Evolutionary conservation across 208 protist species (phyloP).

Genomic region (Leishmania amazonensis): DNA sequence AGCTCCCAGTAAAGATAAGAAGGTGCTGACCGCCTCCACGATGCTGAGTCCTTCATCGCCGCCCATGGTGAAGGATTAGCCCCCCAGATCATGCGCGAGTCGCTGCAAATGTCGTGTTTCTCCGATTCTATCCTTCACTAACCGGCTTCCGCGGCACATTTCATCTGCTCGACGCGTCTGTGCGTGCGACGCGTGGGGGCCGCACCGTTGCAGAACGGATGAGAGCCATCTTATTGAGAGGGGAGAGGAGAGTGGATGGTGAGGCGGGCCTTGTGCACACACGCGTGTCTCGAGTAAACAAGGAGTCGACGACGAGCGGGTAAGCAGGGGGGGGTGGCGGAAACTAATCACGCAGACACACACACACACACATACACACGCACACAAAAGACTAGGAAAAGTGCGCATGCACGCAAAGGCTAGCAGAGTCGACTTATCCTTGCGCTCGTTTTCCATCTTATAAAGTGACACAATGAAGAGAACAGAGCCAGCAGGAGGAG

Average conservation of each 20-base stretch:
- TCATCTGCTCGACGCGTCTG: background rate
- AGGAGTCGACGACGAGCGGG: background rate
- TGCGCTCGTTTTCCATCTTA: background rate
- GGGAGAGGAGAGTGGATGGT: background rate
- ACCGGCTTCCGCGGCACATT: background rate
- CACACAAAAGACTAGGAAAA: background rate
- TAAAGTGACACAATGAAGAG: background rate
- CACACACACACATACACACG: background rate
- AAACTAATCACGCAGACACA: background rate
- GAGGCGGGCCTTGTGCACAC: background rate
- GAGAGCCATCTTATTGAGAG: background rate
- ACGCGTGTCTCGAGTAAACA: background rate
- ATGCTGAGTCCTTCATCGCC: conserved; percentile 6
- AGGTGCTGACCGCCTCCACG: conserved; percentile 5
- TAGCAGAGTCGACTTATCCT: background rate
- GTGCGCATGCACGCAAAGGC: background rate
- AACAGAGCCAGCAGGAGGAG: background rate
- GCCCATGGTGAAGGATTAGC: conserved; percentile 5
- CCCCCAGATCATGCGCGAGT: background rate
- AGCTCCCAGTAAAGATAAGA: conserved; percentile 35
- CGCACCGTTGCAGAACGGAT: background rate
- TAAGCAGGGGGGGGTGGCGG: background rate
- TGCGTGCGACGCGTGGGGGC: background rate
- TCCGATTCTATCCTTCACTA: background rate
- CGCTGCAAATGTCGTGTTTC: background rate